Percentiles rank a stretch among this genome's conserved stretches.
phyloP scores from a whole-genome alignment of 352 stramenopile genomes.

The Phytophthora vignae region DNA sequence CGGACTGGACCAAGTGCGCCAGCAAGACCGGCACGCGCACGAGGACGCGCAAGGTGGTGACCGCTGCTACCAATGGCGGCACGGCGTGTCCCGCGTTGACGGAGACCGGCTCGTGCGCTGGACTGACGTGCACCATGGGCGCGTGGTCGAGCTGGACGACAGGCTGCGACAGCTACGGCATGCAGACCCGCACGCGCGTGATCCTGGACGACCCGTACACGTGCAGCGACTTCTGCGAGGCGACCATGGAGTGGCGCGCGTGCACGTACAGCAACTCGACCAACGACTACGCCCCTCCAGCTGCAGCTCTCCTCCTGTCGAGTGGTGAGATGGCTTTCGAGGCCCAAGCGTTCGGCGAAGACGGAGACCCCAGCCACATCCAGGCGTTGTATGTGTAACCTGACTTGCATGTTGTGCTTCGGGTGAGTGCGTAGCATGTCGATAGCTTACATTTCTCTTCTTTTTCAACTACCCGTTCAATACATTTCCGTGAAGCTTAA shows the following conservation, averaged over 20 bases:
- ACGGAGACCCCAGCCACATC: background rate
- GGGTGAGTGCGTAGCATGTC: background rate
- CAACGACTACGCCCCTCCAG: slow-evolving; percentile 30
- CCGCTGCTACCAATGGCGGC: slow-evolving; percentile 43
- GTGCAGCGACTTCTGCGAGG: slow-evolving; percentile 30
- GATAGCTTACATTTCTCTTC: background rate
- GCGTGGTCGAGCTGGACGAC: slow-evolving; percentile 59
- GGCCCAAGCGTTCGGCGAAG: slow-evolving; percentile 25
- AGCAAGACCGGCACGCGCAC: slow-evolving; percentile 42
- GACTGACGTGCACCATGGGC: slow-evolving; percentile 58
- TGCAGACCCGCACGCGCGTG: slow-evolving; percentile 48
- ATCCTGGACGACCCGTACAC: slow-evolving; percentile 54
- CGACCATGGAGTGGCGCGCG: slow-evolving; percentile 31
- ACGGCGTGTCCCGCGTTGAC: slow-evolving; percentile 47
- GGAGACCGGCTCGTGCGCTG: slow-evolving; percentile 44
- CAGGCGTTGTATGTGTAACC: slow-evolving; percentile 3
- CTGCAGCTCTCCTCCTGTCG: slow-evolving; percentile 16
- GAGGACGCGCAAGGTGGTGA: slow-evolving; percentile 49
- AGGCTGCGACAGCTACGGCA: slow-evolving; percentile 51
- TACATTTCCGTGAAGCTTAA: background rate
- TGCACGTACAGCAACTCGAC: slow-evolving; percentile 54
- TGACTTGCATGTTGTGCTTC: background rate
- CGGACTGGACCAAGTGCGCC: slow-evolving; percentile 56
- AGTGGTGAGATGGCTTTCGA: slow-evolving; percentile 14
- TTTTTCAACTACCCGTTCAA: background rate